These are phyloP conservation scores for Globisporangium takayamanum DNA, from an alignment of 352 stramenopile species.

Conservation along the genomic window DNA sequence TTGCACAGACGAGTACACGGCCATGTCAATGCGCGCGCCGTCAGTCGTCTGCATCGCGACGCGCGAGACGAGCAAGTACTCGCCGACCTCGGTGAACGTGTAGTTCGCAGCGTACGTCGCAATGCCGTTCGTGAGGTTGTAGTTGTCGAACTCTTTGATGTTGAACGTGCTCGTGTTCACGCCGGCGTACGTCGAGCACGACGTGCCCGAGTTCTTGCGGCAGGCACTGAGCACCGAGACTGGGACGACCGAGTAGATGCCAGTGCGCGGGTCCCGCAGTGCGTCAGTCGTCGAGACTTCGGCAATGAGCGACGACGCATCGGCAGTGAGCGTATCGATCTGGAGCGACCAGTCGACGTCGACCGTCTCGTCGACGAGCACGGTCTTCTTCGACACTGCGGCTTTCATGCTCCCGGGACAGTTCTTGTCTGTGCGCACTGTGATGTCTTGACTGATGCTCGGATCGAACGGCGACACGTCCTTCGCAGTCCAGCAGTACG, in stretches of 20 bases:
- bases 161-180: slow-evolving; percentile 50
- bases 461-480: slow-evolving; percentile 58
- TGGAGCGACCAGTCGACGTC: slow-evolving; percentile 59
- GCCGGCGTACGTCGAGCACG: slow-evolving; percentile 63
- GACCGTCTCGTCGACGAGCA: slow-evolving; percentile 44
- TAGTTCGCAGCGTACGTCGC: slow-evolving; percentile 50
- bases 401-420: slow-evolving; percentile 64
- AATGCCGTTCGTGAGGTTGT: slow-evolving; percentile 55
- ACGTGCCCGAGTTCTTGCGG: slow-evolving; percentile 34
- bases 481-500: slow-evolving; percentile 63
- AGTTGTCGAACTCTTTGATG: slow-evolving; percentile 39
- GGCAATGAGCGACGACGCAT: slow-evolving; percentile 50
- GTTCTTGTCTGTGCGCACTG: slow-evolving; percentile 54
- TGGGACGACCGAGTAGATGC: slow-evolving; percentile 56
- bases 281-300: slow-evolving; percentile 57
- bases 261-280: slow-evolving; percentile 40
- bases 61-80: slow-evolving; percentile 66
- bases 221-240: slow-evolving; percentile 70
- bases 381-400: slow-evolving; percentile 40
- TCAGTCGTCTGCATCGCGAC: slow-evolving; percentile 68
- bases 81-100: slow-evolving; percentile 44
- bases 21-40: slow-evolving; percentile 71
- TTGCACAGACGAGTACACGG: slow-evolving; percentile 66
- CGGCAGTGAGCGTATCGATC: slow-evolving; percentile 39
- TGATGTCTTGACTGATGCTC: slow-evolving; percentile 41